phyloP scores from a whole-genome alignment of 2,329 filamentous ascomycete genomes.

The Mycogone perniciosa region DNA sequence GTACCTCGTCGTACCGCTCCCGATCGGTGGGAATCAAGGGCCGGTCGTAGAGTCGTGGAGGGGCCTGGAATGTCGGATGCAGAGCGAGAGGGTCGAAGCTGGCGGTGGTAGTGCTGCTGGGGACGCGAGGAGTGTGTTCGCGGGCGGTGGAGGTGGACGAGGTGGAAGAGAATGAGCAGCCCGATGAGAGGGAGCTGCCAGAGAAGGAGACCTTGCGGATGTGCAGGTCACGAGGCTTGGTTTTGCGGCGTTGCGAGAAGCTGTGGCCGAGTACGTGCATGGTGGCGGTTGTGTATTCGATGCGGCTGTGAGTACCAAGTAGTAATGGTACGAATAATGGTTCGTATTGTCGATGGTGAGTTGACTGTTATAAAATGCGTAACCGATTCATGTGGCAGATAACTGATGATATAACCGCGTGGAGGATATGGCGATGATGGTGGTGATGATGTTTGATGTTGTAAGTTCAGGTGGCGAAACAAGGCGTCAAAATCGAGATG shows the following conservation, averaged over 20 bases:
- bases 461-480: no score
- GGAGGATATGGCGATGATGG: no score
- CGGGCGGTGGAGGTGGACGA: slow-evolving; percentile 24
- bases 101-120: slow-evolving; percentile 20
- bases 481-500: no score
- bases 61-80: slow-evolving; percentile 31
- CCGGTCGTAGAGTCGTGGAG: slow-evolving; percentile 31
- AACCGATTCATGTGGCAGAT: not conserved
- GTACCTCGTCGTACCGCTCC: slow-evolving; percentile 16
- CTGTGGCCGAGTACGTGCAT: slow-evolving; percentile 33
- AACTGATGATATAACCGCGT: no score
- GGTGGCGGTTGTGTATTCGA: slow-evolving; percentile 12
- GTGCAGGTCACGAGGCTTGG: slow-evolving; percentile 31
- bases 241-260: slow-evolving; percentile 32
- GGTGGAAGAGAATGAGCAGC: slow-evolving; percentile 28
- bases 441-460: no score
- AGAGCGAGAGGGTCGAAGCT: slow-evolving; percentile 29
- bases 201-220: slow-evolving; percentile 38
- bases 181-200: slow-evolving; percentile 32
- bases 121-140: slow-evolving; percentile 15
- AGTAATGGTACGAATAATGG: not conserved
- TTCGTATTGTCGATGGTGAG: not conserved
- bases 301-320: not conserved
- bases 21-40: slow-evolving; percentile 23
- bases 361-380: not conserved